These are phyloP conservation scores for Acacia acuminata DNA, from an alignment of 306 rosid species.

Conservation along the genomic window DNA sequence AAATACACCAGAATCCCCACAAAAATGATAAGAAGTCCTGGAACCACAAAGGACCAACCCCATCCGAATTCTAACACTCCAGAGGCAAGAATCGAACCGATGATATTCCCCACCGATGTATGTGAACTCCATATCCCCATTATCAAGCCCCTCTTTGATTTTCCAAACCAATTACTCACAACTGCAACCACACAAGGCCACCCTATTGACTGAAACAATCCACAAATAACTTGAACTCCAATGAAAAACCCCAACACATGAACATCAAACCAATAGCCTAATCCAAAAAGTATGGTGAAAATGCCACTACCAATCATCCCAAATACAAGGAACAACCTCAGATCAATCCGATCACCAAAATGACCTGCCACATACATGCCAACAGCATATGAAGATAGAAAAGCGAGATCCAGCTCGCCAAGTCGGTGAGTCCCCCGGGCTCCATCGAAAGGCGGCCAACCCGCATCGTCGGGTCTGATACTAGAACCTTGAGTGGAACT, in stretches of 20 bases:
- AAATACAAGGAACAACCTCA: conserved; percentile 64
- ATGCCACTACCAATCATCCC: conserved; percentile 91
- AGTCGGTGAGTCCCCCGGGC: conserved; percentile 57
- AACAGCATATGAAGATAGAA: conserved; percentile 58
- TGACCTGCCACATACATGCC: conserved; percentile 76
- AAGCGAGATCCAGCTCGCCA: conserved; percentile 73
- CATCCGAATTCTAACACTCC: conserved; percentile 82
- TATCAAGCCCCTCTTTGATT: conserved; percentile 63
- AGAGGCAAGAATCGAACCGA: conserved; percentile 79
- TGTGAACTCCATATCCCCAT: conserved; percentile 91
- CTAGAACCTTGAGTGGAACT: conserved; percentile 31
- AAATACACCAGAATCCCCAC: conserved; percentile 64
- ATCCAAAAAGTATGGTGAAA: conserved; percentile 67
- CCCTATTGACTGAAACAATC: conserved; percentile 92
- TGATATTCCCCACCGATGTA: conserved; percentile 86
- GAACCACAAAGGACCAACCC: conserved; percentile 97
- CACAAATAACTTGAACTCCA: conserved; percentile 76
- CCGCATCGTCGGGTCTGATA: conserved; percentile 33
- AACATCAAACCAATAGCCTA: conserved; percentile 83
- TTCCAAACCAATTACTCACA: conserved; percentile 73
- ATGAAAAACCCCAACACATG: conserved; percentile 73
- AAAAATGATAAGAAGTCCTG: conserved; percentile 71
- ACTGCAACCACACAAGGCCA: conserved; percentile 94
- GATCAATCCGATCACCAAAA: conserved; percentile 59
- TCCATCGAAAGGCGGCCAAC: conserved; percentile 71